Evolutionary conservation across 2,329 filamentous ascomycete species (phyloP).

Genomic region (Aspergillus caelatus): DNA sequence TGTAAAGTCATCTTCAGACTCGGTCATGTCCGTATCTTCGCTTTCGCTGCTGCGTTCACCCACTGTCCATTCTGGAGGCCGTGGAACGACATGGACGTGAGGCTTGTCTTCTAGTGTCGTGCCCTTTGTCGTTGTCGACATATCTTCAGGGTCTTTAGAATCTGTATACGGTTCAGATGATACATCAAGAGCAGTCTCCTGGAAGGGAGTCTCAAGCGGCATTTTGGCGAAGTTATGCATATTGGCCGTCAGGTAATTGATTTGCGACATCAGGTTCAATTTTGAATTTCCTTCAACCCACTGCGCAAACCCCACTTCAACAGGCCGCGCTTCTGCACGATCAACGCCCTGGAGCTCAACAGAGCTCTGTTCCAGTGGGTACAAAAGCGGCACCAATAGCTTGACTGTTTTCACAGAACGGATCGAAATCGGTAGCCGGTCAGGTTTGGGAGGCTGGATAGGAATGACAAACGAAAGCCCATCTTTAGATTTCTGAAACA

Average conservation of each 20-base stretch:
- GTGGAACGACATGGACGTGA: conserved; percentile 72
- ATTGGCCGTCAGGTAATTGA: conserved; percentile 75
- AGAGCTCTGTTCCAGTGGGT: conserved; percentile 69
- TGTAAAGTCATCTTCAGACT: conserved; percentile 46
- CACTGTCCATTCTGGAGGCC: conserved; percentile 74
- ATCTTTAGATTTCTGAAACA: conserved; percentile 70
- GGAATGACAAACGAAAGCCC: conserved; percentile 72
- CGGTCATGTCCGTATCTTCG: conserved; percentile 48
- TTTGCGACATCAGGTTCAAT: conserved; percentile 69
- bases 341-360: conserved; percentile 68
- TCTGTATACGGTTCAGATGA: conserved; percentile 17
- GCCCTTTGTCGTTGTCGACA: conserved; percentile 17
- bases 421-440: conserved; percentile 63
- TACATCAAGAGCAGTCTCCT: conserved; percentile 23
- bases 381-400: conserved; percentile 70
- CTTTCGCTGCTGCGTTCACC: conserved; percentile 36
- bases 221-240: conserved; percentile 68
- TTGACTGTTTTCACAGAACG: conserved; percentile 66
- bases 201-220: conserved; percentile 30
- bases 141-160: conserved; percentile 15
- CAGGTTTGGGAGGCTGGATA: conserved; percentile 65
- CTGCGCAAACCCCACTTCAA: conserved; percentile 67
- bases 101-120: conserved; percentile 52
- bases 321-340: conserved; percentile 60
- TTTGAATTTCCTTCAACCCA: conserved; percentile 60